Conservation (phyloP, 768 basidiomycete genomes). For the Clitopilus passeckerianus region DNA sequence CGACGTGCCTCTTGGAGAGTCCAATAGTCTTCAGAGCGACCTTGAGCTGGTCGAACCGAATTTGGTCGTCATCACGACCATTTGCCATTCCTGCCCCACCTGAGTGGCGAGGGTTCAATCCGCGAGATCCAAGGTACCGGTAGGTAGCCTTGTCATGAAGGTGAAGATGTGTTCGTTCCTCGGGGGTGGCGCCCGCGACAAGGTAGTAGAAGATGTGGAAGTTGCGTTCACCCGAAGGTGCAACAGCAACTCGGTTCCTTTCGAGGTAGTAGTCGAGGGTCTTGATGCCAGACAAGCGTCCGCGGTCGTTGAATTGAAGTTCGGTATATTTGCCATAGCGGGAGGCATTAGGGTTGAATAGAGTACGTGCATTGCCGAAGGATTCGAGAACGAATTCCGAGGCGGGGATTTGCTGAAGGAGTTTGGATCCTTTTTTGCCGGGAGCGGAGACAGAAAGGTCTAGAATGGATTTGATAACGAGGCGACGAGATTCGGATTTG, state of each 20-base stretch:
- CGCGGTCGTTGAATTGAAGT: constrained; percentile 92
- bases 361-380: constrained; percentile 89
- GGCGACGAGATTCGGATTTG: constrained; percentile 85
- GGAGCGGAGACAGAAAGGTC: constrained; percentile 84
- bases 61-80: constrained; percentile 74
- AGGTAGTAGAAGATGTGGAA: constrained; percentile 99
- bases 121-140: constrained; percentile 79
- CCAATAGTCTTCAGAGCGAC: constrained; percentile 90
- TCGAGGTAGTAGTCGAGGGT: constrained; percentile 97
- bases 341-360: constrained; percentile 93
- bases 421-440: constrained; percentile 92
- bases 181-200: constrained; percentile 81
- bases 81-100: constrained; percentile 11
- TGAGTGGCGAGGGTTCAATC: constrained; percentile 34
- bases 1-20: constrained; percentile 90
- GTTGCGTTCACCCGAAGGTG: constrained; percentile 89
- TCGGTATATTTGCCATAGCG: constrained; percentile 98
- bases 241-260: constrained; percentile 80
- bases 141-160: constrained; percentile 78
- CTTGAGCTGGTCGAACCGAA: constrained; percentile 91
- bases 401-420: constrained; percentile 81
- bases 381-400: constrained; percentile 94
- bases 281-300: constrained; percentile 84
- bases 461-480: constrained; percentile 91
- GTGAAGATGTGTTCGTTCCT: constrained; percentile 87